Conservation (phyloP, 257 asterid species). For the Solanum dulcamara region DNA sequence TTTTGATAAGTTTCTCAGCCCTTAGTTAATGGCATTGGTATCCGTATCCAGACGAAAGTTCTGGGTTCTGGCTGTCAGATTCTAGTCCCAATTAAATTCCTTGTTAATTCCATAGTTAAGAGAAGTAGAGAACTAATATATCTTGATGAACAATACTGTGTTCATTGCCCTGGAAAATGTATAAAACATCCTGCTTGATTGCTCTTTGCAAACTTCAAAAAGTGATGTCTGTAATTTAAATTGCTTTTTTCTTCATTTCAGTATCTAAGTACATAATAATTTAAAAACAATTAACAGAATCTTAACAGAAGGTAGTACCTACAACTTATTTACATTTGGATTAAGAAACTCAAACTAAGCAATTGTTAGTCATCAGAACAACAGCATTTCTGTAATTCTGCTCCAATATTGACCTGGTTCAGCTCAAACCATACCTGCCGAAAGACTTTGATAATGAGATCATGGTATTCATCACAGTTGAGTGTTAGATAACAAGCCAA, state of each 20-base stretch:
- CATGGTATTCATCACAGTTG: slow-evolving; percentile 57
- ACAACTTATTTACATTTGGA: background rate
- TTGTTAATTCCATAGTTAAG: background rate
- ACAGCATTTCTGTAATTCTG: slow-evolving; percentile 4
- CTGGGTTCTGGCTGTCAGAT: background rate
- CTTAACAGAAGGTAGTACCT: background rate
- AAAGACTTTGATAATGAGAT: slow-evolving; percentile 59
- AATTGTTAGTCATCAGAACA: slow-evolving; percentile 1
- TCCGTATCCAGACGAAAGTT: background rate
- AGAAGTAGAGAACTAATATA: background rate
- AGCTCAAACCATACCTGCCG: slow-evolving; percentile 64
- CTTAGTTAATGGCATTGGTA: background rate
- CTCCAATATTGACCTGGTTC: slow-evolving; percentile 18
- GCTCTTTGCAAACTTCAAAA: background rate
- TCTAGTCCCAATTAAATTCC: background rate
- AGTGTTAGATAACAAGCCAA: slow-evolving; percentile 70
- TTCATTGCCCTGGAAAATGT: background rate
- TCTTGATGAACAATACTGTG: background rate
- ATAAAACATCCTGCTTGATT: background rate
- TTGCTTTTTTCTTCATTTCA: background rate
- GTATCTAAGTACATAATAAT: background rate
- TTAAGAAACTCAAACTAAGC: background rate
- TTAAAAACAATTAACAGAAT: background rate
- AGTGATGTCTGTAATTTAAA: background rate
- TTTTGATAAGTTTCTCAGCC: too few species aligned